Conservation (phyloP, 2,329 filamentous ascomycete species). For the Parastagonospora avenae region DNA sequence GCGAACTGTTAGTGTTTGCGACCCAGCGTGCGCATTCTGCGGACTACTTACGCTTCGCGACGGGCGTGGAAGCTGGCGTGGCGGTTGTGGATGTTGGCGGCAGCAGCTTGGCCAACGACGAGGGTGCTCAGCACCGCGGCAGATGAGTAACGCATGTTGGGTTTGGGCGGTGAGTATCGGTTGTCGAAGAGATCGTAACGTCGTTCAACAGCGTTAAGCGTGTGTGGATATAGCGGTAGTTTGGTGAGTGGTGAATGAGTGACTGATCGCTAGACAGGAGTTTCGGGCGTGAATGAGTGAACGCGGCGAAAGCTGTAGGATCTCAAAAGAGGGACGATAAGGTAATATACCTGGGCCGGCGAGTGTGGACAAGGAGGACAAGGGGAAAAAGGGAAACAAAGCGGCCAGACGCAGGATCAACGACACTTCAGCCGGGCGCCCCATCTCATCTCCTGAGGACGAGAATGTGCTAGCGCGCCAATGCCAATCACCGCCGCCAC, state of each 20-base stretch:
- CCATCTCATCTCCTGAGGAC: slow-evolving; percentile 32
- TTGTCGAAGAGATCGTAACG: slow-evolving; percentile 25
- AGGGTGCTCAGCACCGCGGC: slow-evolving; percentile 46
- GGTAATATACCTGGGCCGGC: slow-evolving; percentile 23
- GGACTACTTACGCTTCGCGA: slow-evolving; percentile 36
- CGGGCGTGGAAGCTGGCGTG: slow-evolving; percentile 46
- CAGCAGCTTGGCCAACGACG: slow-evolving; percentile 42
- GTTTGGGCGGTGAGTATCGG: slow-evolving; percentile 4
- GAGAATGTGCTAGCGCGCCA: slow-evolving; percentile 17
- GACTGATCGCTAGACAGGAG: slow-evolving; percentile 32
- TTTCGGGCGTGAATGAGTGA: slow-evolving; percentile 46
- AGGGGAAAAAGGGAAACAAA: slow-evolving; percentile 25
- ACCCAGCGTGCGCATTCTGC: background rate
- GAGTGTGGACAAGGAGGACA: slow-evolving; percentile 37
- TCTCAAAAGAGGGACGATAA: slow-evolving; percentile 28
- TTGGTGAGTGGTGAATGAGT: slow-evolving; percentile 27
- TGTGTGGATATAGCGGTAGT: background rate
- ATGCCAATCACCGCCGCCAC: slow-evolving; percentile 25
- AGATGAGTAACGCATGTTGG: slow-evolving; percentile 44
- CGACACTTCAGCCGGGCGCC: slow-evolving; percentile 26
- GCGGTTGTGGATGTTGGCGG: slow-evolving; percentile 36
- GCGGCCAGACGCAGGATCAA: slow-evolving; percentile 26
- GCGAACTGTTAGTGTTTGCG: slow-evolving; percentile 18
- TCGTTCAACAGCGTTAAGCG: slow-evolving; percentile 31
- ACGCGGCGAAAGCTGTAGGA: slow-evolving; percentile 39